Evolutionary conservation across 768 basidiomycete species (phyloP), one percentile per base, ranked within the genome.

Genomic region (Chlorophyllum brunneum): DNA sequence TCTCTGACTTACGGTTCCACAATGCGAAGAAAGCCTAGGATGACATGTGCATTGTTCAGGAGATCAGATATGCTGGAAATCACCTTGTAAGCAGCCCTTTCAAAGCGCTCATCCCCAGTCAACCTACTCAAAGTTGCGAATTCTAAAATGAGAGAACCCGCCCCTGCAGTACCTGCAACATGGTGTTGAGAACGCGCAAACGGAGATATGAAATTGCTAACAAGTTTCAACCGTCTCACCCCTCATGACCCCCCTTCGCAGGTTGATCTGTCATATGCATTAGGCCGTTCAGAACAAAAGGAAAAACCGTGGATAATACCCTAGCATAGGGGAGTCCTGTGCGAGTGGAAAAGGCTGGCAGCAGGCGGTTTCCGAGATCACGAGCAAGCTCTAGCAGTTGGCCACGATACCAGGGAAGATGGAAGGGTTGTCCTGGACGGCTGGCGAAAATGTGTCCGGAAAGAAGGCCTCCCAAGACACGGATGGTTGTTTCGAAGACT

Each of bases 401-500:
- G 13, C 81, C 85, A 15, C 74, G 74, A 64, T 98, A 97, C 89
- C 91, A 92, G 3, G 87, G 82, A 34, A 95, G 70, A 61, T 83
- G 72, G 61, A 92, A 92, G 16, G 82, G 80, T 31, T 85, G 82
- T 2, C 70, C 79, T 2, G 75, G 69, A 44, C 81, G 73, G 54
- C 75, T 83, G n/a, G 91, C 89, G 63, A 85, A 88, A 46, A 86
- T 81, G 60, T 94, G 93, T 22, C 82, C 93, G 5, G 90, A 92
- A 11, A 94, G 66, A 31, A 99, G 78, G 3, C 93, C 92, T 2
- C 97, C 97, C 7, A 99, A 73, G 5, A 94, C 92, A 23, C 95
- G 83, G 50, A 98, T 98, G 1, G 92, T 98, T 8, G 90, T 91
- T 72, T 99, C 95, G 62, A 99, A 99, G 3, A 98, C 88, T 76